Percentiles rank a stretch among this genome's conserved stretches.
Conservation (phyloP, 495 filamentous ascomycete species). For the Emericellopsis terricola region DNA sequence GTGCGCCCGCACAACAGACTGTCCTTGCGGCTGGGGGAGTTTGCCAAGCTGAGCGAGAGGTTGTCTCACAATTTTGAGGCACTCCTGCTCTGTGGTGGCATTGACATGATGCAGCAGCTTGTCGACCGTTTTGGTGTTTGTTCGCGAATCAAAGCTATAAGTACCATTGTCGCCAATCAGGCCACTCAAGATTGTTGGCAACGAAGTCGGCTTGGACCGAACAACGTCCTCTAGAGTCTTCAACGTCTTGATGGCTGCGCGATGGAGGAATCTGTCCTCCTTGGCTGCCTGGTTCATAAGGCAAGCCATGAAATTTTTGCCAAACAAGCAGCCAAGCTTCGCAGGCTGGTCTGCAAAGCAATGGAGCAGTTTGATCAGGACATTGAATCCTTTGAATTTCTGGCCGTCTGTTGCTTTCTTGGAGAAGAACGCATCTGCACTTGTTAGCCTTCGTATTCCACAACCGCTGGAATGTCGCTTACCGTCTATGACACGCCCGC, state of each 20-base stretch:
- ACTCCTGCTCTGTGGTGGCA: constrained; percentile 24
- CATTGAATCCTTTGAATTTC: constrained; percentile 78
- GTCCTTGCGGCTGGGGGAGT: not conserved
- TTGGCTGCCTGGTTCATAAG: constrained; percentile 74
- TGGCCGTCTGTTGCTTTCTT: constrained; percentile 64
- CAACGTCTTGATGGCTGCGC: constrained; percentile 52
- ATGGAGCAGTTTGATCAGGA: constrained; percentile 57
- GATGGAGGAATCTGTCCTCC: constrained; percentile 71
- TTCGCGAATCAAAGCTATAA: constrained; percentile 69
- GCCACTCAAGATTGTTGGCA: constrained; percentile 39
- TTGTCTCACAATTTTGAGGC: constrained; percentile 18
- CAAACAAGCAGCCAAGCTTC: constrained; percentile 40
- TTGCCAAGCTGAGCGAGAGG: constrained; percentile 6
- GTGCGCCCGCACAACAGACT: not conserved
- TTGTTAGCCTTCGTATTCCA: constrained; percentile 9
- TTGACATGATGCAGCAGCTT: constrained; percentile 48
- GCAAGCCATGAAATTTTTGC: constrained; percentile 63
- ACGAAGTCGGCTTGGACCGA: constrained; percentile 39
- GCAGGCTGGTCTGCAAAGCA: constrained; percentile 14
- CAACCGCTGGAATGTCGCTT: constrained; percentile 14
- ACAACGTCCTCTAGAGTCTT: constrained; percentile 50
- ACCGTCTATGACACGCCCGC: constrained; percentile 80
- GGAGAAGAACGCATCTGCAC: constrained; percentile 60
- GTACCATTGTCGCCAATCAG: constrained; percentile 50
- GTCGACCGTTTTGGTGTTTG: constrained; percentile 78